Base-by-base conservation (phyloP, 2,329 filamentous ascomycete species). In the Cladosporium sp. region DNA sequence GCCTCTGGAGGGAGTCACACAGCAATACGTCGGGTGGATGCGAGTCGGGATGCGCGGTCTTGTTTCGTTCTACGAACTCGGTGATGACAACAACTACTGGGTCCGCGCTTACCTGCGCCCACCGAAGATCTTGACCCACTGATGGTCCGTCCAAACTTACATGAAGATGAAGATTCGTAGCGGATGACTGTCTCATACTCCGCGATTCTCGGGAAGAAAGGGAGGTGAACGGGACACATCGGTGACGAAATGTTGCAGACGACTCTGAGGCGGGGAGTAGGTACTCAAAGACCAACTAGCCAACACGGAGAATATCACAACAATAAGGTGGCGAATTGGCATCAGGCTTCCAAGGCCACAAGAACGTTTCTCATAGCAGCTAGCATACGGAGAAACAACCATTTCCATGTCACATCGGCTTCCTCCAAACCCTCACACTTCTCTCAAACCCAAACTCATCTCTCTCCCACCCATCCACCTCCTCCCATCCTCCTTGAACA, bases 11-110 rank as follows among this genome's bases (percentile, higher is more conserved):
- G 59, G 59, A n/a, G 42, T 61, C 34, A 59, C 54, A 25, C 52
- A 60, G 38, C 14, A 47, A 9, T 39, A 62, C 37, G 54, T 62
- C 34, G 55, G 54, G 2, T 62, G 60, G 60, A 20, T 62, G 51
- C 60, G 55, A 45, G 49, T 36, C 40, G 52, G 45, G 7, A n/a
- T 58, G 15, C 19, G 34, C n/a, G 36, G 39, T 19, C 51, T 61
- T 36, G 52, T 61, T n/a, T 3, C 17, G 17, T 43, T 43, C 40
- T 43, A 43, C 40, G 40, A 43, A 9, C 6, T 11, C 40, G 40
- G 40, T 11, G 17, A 7, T 5, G 17, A 20, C n/a, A 11, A 5
- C 17, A 43, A 43, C 8, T 43, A 43, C 40, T 43, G 40, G 40
- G 7, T 6, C 6, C 5, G n/a, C 14, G 17, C 4, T 9, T 43